Percentiles rank a stretch among this genome's conserved stretches.
Evolutionary conservation across 768 basidiomycete genomes (phyloP).

Genomic region (Mycena pura): DNA sequence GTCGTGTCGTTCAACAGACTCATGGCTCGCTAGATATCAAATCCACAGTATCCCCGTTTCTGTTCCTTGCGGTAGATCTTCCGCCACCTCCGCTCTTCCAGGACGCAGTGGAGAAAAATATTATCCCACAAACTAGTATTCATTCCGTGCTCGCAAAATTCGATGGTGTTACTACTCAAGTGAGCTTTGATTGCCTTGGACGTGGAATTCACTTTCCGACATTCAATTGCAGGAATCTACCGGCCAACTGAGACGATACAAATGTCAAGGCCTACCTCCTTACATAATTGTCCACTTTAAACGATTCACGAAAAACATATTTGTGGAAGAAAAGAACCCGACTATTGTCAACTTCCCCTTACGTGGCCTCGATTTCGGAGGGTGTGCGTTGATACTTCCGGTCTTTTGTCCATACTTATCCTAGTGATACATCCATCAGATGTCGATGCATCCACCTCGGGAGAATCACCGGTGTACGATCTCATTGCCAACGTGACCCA

Average conservation of each 20-base stretch:
- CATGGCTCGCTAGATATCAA: conserved; percentile 73
- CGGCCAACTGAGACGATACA: conserved; percentile 87
- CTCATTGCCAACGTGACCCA: conserved; percentile 95
- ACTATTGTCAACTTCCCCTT: conserved; percentile 98
- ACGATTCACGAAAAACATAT: conserved; percentile 94
- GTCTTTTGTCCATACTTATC: conserved; percentile 30
- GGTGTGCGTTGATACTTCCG: conserved; percentile 67
- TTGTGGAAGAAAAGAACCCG: conserved; percentile 98
- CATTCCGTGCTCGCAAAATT: conserved; percentile 92
- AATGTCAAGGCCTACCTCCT: conserved; percentile 86
- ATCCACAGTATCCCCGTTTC: conserved; percentile 84
- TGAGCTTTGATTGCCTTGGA: conserved; percentile 41
- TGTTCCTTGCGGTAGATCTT: conserved; percentile 94
- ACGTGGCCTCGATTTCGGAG: conserved; percentile 88
- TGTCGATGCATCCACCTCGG: conserved; percentile 70
- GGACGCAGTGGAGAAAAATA: conserved; percentile 95
- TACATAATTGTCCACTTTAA: conserved; percentile 97
- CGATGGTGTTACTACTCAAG: conserved; percentile 90
- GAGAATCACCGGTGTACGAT: conserved; percentile 82
- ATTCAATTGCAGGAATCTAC: conserved; percentile 68
- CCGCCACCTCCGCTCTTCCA: conserved; percentile 98
- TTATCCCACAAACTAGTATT: conserved; percentile 96
- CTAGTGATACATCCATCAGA: conserved; percentile 55
- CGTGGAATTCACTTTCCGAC: conserved; percentile 13
- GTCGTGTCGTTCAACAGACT: conserved; percentile 13